These are phyloP conservation scores for Wickerhamomyces silvicola DNA, from an alignment of 805 yeast species.

Conservation along the genomic window DNA sequence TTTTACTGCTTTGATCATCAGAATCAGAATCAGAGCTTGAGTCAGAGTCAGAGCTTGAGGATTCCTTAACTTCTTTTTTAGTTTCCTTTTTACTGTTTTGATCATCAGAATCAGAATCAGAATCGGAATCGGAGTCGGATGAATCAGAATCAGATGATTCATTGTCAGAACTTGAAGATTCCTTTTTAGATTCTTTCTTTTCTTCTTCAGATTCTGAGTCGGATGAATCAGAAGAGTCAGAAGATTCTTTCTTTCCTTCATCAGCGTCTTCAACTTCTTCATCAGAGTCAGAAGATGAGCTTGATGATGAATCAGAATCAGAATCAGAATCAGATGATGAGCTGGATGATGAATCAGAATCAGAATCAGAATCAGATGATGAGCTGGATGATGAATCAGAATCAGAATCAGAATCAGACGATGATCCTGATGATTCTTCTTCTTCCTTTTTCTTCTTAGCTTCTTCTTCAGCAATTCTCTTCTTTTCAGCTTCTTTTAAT, in stretches of 20 bases:
- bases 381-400: conserved; percentile 22
- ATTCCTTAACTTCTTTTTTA: conserved; percentile 11
- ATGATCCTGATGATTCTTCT: conserved; percentile 20
- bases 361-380: conserved; percentile 18
- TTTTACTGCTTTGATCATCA: conserved; percentile 14
- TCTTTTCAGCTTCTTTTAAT: conserved; percentile 20
- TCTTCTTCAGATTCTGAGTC: conserved; percentile 23
- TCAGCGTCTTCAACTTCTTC: conserved; percentile 10
- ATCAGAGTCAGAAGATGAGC: conserved; percentile 19
- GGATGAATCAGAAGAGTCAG: conserved; percentile 17
- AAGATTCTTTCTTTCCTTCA: conserved; percentile 9
- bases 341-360: conserved; percentile 22
- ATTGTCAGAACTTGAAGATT: conserved; percentile 9
- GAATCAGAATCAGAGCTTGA: conserved; percentile 23
- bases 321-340: conserved; percentile 16
- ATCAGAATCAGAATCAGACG: conserved; percentile 23
- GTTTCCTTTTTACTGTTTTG: conserved; percentile 16
- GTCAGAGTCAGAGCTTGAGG: conserved; percentile 25
- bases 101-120: conserved; percentile 17
- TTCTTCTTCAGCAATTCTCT: conserved; percentile 18
- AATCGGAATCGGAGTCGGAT: conserved; percentile 10
- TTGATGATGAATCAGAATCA: conserved; percentile 10
- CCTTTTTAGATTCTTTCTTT: conserved; percentile 7
- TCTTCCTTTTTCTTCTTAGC: conserved; percentile 20
- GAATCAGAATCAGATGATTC: conserved; percentile 8